Base-by-base conservation (phyloP, 352 stramenopile genomes). In the Globisporangium acanthophoron region DNA sequence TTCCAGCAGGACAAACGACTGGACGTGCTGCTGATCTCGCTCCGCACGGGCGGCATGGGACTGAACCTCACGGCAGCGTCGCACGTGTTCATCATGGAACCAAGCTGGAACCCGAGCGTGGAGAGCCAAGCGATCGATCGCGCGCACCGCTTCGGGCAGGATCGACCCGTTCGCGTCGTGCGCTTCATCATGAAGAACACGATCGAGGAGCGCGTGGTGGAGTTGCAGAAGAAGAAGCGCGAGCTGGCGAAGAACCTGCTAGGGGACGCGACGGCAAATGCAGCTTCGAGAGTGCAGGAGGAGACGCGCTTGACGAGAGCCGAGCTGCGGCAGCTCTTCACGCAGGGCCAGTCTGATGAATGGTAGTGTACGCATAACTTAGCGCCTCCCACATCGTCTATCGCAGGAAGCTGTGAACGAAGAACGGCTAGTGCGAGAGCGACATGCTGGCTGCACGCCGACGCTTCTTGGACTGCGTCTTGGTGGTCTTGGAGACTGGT, bases 51-150 rank as follows among this genome's bases (percentile, higher is more conserved):
- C 43, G 90, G 88, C 5, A 76, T 95, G 20, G 93, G 92, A 13
- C 81, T 98, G 51, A 98, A 98, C 58, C 76, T 98, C 41, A 98
- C 92, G 5, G 77, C 90, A 52, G 92, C 92, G 16, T 88, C 88
- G 29, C 83, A 97, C 43, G 89, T 98, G 37, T 98, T 98, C 67
- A 77, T 98, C 50, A 94, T 97, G 78, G 91, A 98, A 71, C 92
- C 92, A 27, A 90, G 87, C 40, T 92, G 89, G 77, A 97, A 98
- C 63, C 89, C 87, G 5, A 95, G 88, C 20, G 69, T 97, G n/a
- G 92, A 98, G 67, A 79, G 63, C 27, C 90, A 98, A 54, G 90
- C 90, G 0, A 80, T 97, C 41, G 88, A 95, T 61, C 82, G 92
- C 40, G 87, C 90, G 9, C 89, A 97, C 56, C 85, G 93, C 20